Evolutionary conservation across 768 basidiomycete genomes (phyloP).

Genomic region (Tephrocybe rancida): DNA sequence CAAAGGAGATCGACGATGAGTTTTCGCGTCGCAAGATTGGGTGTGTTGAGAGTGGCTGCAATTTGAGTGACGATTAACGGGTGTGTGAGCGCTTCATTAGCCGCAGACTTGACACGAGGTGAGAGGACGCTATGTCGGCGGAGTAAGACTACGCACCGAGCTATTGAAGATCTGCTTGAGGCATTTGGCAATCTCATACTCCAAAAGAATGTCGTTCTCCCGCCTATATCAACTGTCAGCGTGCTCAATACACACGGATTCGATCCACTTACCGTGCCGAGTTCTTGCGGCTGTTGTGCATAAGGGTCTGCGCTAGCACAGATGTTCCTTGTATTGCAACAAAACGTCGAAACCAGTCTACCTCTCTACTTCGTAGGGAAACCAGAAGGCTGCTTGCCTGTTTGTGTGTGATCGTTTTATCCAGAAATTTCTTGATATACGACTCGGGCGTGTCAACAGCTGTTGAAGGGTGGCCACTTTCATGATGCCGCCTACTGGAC

Average conservation of each 20-base stretch:
- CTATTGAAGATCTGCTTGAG: slow-evolving; percentile 81
- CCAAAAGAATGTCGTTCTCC: slow-evolving; percentile 68
- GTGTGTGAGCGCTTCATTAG: slow-evolving; percentile 74
- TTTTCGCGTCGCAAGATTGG: slow-evolving; percentile 78
- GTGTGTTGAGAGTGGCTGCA: slow-evolving; percentile 79
- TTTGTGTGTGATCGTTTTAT: slow-evolving; percentile 81
- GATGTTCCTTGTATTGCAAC: slow-evolving; percentile 79
- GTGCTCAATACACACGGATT: background rate
- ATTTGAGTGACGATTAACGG: slow-evolving; percentile 77
- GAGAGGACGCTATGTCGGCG: slow-evolving; percentile 4
- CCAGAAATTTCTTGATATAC: slow-evolving; percentile 91
- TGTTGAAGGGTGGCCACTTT: slow-evolving; percentile 53
- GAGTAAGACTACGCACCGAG: slow-evolving; percentile 33
- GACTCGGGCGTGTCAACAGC: slow-evolving; percentile 82
- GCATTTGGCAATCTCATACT: slow-evolving; percentile 90
- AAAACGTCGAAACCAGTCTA: slow-evolving; percentile 84
- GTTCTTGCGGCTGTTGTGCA: slow-evolving; percentile 74
- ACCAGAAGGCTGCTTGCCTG: slow-evolving; percentile 77
- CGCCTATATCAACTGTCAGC: slow-evolving; percentile 40
- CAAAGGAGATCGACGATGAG: slow-evolving; percentile 77
- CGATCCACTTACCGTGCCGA: slow-evolving; percentile 50
- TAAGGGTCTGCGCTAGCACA: slow-evolving; percentile 78
- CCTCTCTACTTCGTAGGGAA: slow-evolving; percentile 78
- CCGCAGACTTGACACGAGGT: slow-evolving; percentile 50
- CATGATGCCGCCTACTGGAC: slow-evolving; percentile 59